Conservation (phyloP, 1,284 basidiomycete species). For the Sphaerobolus stellatus region DNA sequence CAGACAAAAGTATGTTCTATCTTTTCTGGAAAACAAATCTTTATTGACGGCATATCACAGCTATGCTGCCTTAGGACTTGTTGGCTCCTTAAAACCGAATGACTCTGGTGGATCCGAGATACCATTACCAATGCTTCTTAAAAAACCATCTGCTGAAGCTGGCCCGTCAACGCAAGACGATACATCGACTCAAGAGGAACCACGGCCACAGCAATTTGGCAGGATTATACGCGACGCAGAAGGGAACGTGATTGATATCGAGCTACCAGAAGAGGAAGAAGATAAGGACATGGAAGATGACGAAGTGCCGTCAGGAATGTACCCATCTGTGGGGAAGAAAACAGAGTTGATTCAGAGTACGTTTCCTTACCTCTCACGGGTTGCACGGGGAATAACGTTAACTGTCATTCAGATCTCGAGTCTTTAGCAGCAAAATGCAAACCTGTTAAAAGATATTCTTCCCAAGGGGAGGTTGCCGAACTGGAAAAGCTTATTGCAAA, state of each 20-base stretch:
- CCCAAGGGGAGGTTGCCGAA: constrained; percentile 68
- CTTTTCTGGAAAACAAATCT: background rate
- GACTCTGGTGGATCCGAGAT: constrained; percentile 50
- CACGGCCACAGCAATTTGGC: constrained; percentile 73
- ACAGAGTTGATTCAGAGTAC: constrained; percentile 36
- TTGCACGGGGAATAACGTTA: constrained; percentile 10
- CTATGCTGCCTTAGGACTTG: constrained; percentile 76
- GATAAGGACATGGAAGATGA: constrained; percentile 23
- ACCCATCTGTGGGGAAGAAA: constrained; percentile 14
- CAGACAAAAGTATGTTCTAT: constrained; percentile 79
- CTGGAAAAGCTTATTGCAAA: constrained; percentile 66
- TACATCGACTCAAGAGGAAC: constrained; percentile 13
- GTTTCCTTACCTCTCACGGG: constrained; percentile 17
- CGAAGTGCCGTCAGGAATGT: constrained; percentile 20
- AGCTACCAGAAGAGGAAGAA: constrained; percentile 59
- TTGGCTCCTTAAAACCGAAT: constrained; percentile 63
- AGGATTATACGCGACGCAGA: constrained; percentile 81
- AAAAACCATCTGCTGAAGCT: constrained; percentile 6
- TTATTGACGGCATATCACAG: constrained; percentile 38
- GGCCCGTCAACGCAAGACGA: constrained; percentile 17
- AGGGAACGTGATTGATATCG: constrained; percentile 78
- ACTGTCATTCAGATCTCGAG: constrained; percentile 44
- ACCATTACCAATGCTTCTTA: background rate
- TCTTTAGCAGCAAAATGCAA: constrained; percentile 41
- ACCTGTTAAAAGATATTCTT: constrained; percentile 62